Evolutionary conservation across 768 basidiomycete species (phyloP).

Genomic region (Amanita polypyramis): DNA sequence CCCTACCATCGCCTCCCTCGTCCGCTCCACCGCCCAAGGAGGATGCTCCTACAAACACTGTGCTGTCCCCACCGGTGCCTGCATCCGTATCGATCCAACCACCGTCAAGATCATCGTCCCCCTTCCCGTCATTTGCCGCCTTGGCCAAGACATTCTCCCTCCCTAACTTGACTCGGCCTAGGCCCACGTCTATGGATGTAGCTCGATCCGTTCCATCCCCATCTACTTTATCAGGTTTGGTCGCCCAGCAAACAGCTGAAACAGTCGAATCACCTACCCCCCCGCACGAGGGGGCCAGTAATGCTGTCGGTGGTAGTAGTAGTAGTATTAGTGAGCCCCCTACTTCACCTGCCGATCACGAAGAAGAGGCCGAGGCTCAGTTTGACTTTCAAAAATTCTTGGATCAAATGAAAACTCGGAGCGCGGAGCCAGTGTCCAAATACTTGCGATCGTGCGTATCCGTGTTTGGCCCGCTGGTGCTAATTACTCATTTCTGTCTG

Average conservation of each 20-base stretch:
- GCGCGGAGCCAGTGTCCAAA: conserved; percentile 88
- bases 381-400: conserved; percentile 96
- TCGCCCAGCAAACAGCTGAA: conserved; percentile 23
- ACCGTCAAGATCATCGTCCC: conserved; percentile 24
- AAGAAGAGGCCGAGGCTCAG: conserved; percentile 26
- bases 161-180: conserved; percentile 34
- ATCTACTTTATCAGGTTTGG: conserved; percentile 43
- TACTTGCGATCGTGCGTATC: conserved; percentile 84
- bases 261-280: conserved; percentile 3
- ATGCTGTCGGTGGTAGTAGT: neutral
- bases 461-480: neutral
- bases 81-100: conserved; percentile 17
- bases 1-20: conserved; percentile 24
- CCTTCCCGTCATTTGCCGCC: conserved; percentile 56
- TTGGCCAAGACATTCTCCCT: conserved; percentile 57
- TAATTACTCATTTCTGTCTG: conserved; percentile 5
- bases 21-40: conserved; percentile 21
- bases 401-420: conserved; percentile 84
- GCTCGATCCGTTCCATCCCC: conserved; percentile 49
- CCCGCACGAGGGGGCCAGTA: neutral
- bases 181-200: conserved; percentile 53
- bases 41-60: conserved; percentile 15
- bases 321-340: neutral
- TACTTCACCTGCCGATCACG: conserved; percentile 5
- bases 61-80: conserved; percentile 17